phyloP scores from a whole-genome alignment of 1,139 yeast species.

The Wickerhamiella infanticola region DNA sequence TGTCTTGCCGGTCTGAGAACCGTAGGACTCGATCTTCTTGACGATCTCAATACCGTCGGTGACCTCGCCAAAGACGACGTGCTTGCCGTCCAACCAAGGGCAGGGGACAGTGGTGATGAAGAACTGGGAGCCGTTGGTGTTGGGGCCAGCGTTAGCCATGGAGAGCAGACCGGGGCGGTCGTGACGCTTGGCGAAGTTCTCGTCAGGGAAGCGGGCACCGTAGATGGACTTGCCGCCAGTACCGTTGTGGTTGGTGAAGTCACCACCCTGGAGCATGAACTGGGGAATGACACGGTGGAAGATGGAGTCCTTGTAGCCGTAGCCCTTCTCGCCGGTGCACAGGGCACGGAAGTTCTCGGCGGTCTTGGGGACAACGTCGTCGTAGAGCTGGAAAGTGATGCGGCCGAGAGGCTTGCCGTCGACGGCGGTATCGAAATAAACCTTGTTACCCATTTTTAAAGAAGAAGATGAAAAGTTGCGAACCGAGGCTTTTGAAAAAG shows the following conservation, averaged over 20 bases:
- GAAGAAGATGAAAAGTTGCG: constrained; percentile 10
- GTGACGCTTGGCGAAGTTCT: constrained; percentile 80
- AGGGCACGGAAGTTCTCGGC: constrained; percentile 96
- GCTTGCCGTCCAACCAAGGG: constrained; percentile 98
- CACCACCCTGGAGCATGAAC: constrained; percentile 99
- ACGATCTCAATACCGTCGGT: constrained; percentile 79
- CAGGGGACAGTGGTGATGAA: constrained; percentile 92
- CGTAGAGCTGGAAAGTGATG: constrained; percentile 69
- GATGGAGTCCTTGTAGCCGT: constrained; percentile 76
- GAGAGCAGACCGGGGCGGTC: constrained; percentile 87
- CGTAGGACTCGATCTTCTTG: constrained; percentile 77
- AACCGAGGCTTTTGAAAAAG: neutral
- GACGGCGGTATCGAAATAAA: constrained; percentile 64
- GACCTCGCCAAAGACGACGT: constrained; percentile 98
- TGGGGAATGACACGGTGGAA: constrained; percentile 99
- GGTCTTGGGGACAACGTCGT: constrained; percentile 94
- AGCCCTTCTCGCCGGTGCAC: constrained; percentile 95
- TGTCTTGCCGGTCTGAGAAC: constrained; percentile 77
- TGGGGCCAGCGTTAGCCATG: constrained; percentile 99
- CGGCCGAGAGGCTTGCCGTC: constrained; percentile 51
- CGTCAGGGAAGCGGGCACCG: constrained; percentile 91
- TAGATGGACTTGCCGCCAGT: constrained; percentile 98
- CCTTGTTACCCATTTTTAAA: constrained; percentile 30
- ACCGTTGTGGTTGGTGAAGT: constrained; percentile 59
- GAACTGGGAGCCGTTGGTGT: constrained; percentile 99